phyloP scores from a whole-genome alignment of 768 basidiomycete species.

The Tulasnella sp. region DNA sequence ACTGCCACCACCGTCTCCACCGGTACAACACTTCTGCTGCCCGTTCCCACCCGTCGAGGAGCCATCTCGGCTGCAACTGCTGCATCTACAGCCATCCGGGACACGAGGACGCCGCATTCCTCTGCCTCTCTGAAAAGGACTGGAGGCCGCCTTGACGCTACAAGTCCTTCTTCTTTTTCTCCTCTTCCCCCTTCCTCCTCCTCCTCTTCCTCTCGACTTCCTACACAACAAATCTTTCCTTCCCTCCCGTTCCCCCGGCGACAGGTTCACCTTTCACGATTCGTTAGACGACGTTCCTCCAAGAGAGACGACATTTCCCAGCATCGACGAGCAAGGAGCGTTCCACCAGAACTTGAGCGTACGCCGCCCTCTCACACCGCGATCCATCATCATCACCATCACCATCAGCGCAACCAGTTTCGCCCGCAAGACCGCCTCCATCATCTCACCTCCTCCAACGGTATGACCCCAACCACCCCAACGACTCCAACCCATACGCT shows the following conservation, averaged over 20 bases:
- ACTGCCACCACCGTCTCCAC: neutral
- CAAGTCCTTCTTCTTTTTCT: neutral
- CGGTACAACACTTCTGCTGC: neutral
- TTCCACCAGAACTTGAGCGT: slow-evolving; percentile 7
- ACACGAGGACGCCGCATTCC: slow-evolving; percentile 1
- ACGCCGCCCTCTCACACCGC: neutral
- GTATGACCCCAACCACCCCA: slow-evolving; percentile 18
- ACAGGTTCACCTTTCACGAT: neutral
- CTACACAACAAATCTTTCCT: neutral
- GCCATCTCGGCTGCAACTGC: neutral
- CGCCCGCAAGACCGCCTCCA: neutral
- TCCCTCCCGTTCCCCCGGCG: neutral
- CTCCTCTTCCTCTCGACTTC: neutral
- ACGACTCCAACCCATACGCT: slow-evolving; percentile 16
- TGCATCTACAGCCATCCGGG: neutral
- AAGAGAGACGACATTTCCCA: neutral
- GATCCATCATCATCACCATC: neutral
- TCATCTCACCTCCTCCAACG: neutral
- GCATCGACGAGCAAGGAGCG: neutral
- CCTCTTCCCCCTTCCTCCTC: neutral
- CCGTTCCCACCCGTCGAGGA: slow-evolving; percentile 3
- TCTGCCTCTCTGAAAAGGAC: slow-evolving; percentile 4
- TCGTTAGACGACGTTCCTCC: slow-evolving; percentile 1
- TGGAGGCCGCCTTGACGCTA: neutral
- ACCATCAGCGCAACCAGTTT: neutral